phyloP scores from a whole-genome alignment of 345 rosid species.

The Psidium guajava region DNA sequence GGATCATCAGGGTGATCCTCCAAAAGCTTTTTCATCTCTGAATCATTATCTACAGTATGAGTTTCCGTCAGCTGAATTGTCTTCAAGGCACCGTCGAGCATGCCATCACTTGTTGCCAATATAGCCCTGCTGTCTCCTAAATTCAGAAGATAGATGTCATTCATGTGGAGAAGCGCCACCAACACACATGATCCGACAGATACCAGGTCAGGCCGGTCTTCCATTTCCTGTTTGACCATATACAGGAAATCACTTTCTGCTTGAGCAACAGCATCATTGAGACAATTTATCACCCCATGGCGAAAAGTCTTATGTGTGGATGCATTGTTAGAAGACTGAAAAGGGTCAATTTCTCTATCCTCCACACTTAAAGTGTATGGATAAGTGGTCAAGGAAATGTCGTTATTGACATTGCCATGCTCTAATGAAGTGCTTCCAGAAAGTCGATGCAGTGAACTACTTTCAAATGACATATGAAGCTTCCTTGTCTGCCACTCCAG shows the following conservation, averaged over 20 bases:
- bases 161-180: conserved; percentile 10
- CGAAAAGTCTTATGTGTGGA: not conserved
- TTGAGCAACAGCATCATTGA: not conserved
- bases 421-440: not conserved
- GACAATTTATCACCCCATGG: conserved; percentile 9
- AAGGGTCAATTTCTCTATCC: not conserved
- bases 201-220: conserved; percentile 13
- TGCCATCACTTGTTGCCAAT: conserved; percentile 2
- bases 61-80: conserved; percentile 7
- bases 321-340: not conserved
- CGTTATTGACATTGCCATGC: not conserved
- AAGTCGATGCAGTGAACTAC: not conserved
- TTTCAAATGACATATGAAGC: not conserved
- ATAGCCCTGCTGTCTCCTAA: conserved; percentile 15
- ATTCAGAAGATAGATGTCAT: conserved; percentile 6
- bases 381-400: not conserved
- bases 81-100: not conserved
- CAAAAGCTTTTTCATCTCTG: conserved; percentile 1
- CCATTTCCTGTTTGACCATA: conserved; percentile 11
- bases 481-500: conserved; percentile 8
- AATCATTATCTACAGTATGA: conserved; percentile 9
- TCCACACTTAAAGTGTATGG: not conserved
- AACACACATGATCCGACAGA: conserved; percentile 12
- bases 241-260: conserved; percentile 4
- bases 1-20: conserved; percentile 15